Percentiles rank a stretch among this genome's conserved stretches.
Conservation (phyloP, 306 rosid genomes). For the Biancaea sappan region DNA sequence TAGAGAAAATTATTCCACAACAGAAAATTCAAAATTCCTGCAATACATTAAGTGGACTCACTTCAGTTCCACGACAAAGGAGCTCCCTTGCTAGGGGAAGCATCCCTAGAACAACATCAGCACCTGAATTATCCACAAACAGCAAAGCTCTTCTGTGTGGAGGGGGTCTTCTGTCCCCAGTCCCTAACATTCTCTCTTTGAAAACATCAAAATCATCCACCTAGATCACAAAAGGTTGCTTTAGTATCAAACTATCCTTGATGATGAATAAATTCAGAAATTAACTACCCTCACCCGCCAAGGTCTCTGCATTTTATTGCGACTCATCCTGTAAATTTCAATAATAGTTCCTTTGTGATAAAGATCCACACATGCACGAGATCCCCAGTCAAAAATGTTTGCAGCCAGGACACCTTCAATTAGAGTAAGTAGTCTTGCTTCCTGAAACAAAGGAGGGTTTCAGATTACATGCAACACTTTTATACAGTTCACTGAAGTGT, state of each 20-base stretch:
- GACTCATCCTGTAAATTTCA: conserved; percentile 98
- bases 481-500: conserved; percentile 10
- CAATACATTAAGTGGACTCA: conserved; percentile 47
- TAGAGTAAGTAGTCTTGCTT: conserved; percentile 79
- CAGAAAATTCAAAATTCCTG: too few species aligned
- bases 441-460: conserved; percentile 55
- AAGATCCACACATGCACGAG: conserved; percentile 98
- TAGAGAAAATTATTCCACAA: too few species aligned
- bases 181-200: conserved; percentile 81
- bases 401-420: conserved; percentile 99
- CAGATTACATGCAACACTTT: conserved; percentile 27
- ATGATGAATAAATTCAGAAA: conserved; percentile 28
- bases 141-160: conserved; percentile 89
- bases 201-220: conserved; percentile 90
- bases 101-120: conserved; percentile 97
- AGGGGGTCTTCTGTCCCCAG: conserved; percentile 53
- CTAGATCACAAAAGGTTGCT: conserved; percentile 45
- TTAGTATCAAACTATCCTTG: conserved; percentile 15
- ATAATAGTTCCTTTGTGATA: conserved; percentile 97
- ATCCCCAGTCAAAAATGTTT: conserved; percentile 98
- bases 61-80: conserved; percentile 94
- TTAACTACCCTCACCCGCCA: conserved; percentile 58
- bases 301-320: conserved; percentile 96
- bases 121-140: conserved; percentile 96
- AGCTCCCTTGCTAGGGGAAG: conserved; percentile 98